These are phyloP conservation scores for Glycine tomentella DNA, from an alignment of 306 rosid species.

Conservation along the genomic window DNA sequence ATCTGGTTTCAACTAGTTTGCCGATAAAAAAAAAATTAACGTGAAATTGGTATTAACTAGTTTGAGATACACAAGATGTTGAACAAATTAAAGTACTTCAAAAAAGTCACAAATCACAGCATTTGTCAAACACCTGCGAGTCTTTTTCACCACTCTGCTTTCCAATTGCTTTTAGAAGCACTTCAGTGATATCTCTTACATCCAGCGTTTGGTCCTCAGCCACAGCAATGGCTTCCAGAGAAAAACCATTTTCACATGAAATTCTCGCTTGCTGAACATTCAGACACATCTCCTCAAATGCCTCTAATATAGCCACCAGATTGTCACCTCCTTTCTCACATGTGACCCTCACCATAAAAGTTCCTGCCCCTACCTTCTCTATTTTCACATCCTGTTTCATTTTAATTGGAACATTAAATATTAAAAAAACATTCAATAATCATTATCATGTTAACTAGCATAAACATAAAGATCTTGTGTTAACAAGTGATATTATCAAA, in stretches of 20 bases:
- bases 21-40: neutral
- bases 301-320: slow-evolving; percentile 72
- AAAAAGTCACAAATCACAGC: slow-evolving; percentile 29
- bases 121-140: slow-evolving; percentile 9
- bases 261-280: slow-evolving; percentile 75
- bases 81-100: slow-evolving; percentile 14
- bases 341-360: slow-evolving; percentile 59
- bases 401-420: neutral
- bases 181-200: slow-evolving; percentile 56
- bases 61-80: slow-evolving; percentile 31
- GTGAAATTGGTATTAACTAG: slow-evolving; percentile 37
- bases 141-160: slow-evolving; percentile 31
- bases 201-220: slow-evolving; percentile 57
- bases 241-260: slow-evolving; percentile 65
- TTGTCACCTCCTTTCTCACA: slow-evolving; percentile 70
- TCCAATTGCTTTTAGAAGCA: slow-evolving; percentile 59
- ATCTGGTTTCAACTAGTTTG: neutral
- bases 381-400: slow-evolving; percentile 50
- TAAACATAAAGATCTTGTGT: neutral
- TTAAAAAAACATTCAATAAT: neutral
- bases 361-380: slow-evolving; percentile 34
- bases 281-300: slow-evolving; percentile 69
- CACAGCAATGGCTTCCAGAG: slow-evolving; percentile 74
- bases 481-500: neutral
- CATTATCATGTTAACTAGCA: neutral